phyloP scores from a whole-genome alignment of 2,329 filamentous ascomycete species.

The Ophiostoma sp. region DNA sequence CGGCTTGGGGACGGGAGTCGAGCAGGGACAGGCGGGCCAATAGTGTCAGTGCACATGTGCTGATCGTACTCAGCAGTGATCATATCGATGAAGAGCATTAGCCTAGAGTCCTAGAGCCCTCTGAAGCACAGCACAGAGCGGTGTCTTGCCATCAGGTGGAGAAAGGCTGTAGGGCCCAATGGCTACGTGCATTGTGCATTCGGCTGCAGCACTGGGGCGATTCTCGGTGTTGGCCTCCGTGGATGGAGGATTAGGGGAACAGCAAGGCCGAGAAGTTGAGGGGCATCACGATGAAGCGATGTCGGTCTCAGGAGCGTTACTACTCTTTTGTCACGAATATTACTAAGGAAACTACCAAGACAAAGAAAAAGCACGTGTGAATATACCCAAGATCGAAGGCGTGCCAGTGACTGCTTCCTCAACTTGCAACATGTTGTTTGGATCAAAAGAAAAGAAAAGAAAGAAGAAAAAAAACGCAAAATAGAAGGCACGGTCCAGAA shows the following conservation, averaged over 20 bases:
- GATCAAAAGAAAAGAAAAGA: too few species aligned
- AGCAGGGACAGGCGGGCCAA: background rate
- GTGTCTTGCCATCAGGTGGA: background rate
- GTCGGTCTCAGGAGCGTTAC: background rate
- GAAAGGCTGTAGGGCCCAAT: background rate
- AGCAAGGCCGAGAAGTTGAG: background rate
- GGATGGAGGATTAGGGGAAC: background rate
- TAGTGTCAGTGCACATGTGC: background rate
- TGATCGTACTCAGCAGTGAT: background rate
- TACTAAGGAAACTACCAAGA: background rate
- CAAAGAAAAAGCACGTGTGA: background rate
- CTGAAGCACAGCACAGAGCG: background rate
- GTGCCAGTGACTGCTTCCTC: background rate
- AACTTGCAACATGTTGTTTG: background rate
- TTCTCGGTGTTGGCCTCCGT: constrained; percentile 2
- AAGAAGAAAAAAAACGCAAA: too few species aligned
- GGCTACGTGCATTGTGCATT: background rate
- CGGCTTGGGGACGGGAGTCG: background rate
- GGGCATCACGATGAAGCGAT: background rate
- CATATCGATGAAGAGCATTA: background rate
- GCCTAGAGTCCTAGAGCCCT: background rate
- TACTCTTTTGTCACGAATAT: background rate
- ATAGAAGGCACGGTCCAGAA: background rate
- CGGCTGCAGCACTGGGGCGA: background rate
- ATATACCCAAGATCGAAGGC: background rate